Evolutionary conservation across 805 yeast genomes (phyloP).

Genomic region (Cyberlindnera xylosilytica): DNA sequence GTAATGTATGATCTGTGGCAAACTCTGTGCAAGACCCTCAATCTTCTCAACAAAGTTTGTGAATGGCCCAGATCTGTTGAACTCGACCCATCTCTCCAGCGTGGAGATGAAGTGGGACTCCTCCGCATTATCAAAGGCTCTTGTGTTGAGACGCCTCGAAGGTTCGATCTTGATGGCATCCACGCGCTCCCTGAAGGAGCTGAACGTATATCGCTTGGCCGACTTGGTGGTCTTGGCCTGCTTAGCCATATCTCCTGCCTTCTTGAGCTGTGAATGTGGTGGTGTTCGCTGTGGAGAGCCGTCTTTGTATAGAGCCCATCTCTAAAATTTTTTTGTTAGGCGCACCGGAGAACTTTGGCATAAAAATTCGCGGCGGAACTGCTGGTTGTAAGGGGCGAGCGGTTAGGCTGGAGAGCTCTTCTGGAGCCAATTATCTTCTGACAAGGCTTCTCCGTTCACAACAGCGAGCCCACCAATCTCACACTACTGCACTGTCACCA

Average conservation of each 20-base stretch:
- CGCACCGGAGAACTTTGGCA: neutral
- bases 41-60: slow-evolving; percentile 58
- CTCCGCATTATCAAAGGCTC: slow-evolving; percentile 69
- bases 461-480: too few species aligned
- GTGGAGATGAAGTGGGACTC: slow-evolving; percentile 78
- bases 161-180: slow-evolving; percentile 86
- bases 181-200: slow-evolving; percentile 80
- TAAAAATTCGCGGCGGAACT: too few species aligned
- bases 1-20: slow-evolving; percentile 80
- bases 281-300: neutral
- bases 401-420: too few species aligned
- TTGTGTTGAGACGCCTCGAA: slow-evolving; percentile 46
- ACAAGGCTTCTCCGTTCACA: too few species aligned
- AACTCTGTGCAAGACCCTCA: slow-evolving; percentile 54
- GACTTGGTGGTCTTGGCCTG: slow-evolving; percentile 46
- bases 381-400: too few species aligned
- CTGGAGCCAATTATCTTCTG: too few species aligned
- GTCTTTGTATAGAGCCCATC: neutral
- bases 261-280: too few species aligned
- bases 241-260: slow-evolving; percentile 23
- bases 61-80: slow-evolving; percentile 72
- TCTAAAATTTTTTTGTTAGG: slow-evolving; percentile 1
- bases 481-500: too few species aligned
- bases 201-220: slow-evolving; percentile 50
- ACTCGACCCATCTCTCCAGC: slow-evolving; percentile 82